phyloP scores from a whole-genome alignment of 2,329 filamentous ascomycete species.

The Tolypocladium inflatum region DNA sequence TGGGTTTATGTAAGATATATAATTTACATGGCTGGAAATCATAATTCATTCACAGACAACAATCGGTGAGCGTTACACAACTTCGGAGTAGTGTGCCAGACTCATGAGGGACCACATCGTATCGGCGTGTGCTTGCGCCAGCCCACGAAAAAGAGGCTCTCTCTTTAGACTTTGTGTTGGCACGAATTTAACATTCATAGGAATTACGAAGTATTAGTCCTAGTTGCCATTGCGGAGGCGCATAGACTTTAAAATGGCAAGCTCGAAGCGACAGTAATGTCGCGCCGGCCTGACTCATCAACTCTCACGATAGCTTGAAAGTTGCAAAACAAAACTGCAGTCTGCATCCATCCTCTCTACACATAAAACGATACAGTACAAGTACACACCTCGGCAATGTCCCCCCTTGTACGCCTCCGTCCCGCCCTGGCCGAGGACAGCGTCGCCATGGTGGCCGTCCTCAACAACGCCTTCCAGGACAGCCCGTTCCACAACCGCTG shows the following conservation, averaged over 20 bases:
- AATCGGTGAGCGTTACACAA: neutral
- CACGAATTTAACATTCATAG: no score
- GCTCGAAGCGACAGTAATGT: no score
- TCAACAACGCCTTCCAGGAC: slow-evolving; percentile 19
- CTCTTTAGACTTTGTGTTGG: no score
- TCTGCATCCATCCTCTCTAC: neutral
- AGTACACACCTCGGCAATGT: neutral
- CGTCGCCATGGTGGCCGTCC: slow-evolving; percentile 17
- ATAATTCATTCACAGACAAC: neutral
- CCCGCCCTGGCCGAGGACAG: slow-evolving; percentile 25
- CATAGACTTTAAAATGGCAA: neutral
- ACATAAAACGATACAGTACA: no score
- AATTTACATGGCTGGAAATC: neutral
- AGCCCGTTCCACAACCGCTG: slow-evolving; percentile 20
- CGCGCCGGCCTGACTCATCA: neutral
- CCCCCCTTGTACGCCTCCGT: slow-evolving; percentile 17
- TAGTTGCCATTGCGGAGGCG: neutral
- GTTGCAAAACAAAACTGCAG: neutral
- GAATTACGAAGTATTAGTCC: no score
- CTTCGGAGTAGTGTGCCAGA: neutral
- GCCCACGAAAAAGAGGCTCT: no score
- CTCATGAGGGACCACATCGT: neutral
- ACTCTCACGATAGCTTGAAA: neutral
- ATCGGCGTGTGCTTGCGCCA: neutral
- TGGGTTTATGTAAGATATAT: neutral